These are phyloP conservation scores for Ananas comosus DNA, from an alignment of 176 grass and related monocot species.

Conservation along the genomic window DNA sequence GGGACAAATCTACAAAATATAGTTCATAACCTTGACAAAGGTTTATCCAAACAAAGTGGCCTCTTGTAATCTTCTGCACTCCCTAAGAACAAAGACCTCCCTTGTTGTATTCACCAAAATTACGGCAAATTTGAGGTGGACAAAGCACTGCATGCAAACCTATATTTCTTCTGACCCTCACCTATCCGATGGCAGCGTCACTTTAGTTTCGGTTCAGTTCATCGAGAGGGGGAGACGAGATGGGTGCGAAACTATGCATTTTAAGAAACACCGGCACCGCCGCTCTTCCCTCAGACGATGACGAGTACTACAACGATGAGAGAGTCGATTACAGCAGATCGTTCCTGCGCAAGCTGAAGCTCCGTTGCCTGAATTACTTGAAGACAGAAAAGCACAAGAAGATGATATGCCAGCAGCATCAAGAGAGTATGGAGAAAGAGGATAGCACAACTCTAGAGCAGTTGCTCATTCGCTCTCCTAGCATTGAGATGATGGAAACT, in stretches of 20 bases:
- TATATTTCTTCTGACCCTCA: not conserved
- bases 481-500: not conserved
- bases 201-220: not conserved
- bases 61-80: conserved; percentile 1
- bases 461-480: conserved; percentile 1
- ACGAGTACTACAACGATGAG: not conserved
- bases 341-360: not conserved
- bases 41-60: not conserved
- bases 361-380: not conserved
- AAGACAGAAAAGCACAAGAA: not conserved
- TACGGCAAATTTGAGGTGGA: not conserved
- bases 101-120: not conserved
- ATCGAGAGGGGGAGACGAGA: not conserved
- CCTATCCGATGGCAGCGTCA: not conserved
- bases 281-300: not conserved
- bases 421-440: not conserved
- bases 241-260: not conserved
- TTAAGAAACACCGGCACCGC: not conserved
- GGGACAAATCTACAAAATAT: not conserved
- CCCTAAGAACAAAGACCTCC: not conserved
- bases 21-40: not conserved
- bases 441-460: not conserved
- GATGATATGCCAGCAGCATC: not conserved
- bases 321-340: not conserved
- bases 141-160: not conserved